Evolutionary conservation across 2,329 filamentous ascomycete genomes (phyloP).

Genomic region (Aspergillus piperis): DNA sequence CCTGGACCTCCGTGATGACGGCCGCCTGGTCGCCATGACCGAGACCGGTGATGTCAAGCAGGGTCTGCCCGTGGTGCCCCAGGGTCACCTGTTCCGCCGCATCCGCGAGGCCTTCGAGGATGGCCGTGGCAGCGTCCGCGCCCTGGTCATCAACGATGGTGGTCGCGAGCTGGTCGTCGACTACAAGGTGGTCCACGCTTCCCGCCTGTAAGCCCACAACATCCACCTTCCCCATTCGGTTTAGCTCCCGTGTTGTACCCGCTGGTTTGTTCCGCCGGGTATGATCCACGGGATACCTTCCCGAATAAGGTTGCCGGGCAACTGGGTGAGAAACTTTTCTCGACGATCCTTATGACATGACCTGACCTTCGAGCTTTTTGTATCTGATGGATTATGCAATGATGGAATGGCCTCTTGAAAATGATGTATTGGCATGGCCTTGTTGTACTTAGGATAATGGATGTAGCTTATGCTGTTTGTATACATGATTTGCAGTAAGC

Average conservation of each 20-base stretch:
- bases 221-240: slow-evolving; percentile 12
- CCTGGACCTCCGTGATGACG: slow-evolving; percentile 88
- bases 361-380: slow-evolving; percentile 15
- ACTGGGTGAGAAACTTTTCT: slow-evolving; percentile 3
- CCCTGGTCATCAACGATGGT: slow-evolving; percentile 91
- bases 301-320: background rate
- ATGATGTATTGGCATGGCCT: slow-evolving; percentile 20
- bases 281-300: slow-evolving; percentile 3
- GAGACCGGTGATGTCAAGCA: slow-evolving; percentile 99
- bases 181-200: slow-evolving; percentile 95
- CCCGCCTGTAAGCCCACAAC: slow-evolving; percentile 56
- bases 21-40: slow-evolving; percentile 89
- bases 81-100: slow-evolving; percentile 82
- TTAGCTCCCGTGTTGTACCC: slow-evolving; percentile 12
- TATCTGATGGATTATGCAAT: slow-evolving; percentile 21
- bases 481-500: background rate
- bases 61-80: slow-evolving; percentile 86
- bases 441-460: slow-evolving; percentile 25
- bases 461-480: slow-evolving; percentile 12
- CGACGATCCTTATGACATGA: slow-evolving; percentile 24
- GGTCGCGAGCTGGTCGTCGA: slow-evolving; percentile 95
- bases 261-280: background rate
- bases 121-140: slow-evolving; percentile 89
- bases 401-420: slow-evolving; percentile 21
- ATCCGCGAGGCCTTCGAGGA: slow-evolving; percentile 83